Conservation (phyloP, 2,329 filamentous ascomycete species). For the Aspergillus bombycis region DNA sequence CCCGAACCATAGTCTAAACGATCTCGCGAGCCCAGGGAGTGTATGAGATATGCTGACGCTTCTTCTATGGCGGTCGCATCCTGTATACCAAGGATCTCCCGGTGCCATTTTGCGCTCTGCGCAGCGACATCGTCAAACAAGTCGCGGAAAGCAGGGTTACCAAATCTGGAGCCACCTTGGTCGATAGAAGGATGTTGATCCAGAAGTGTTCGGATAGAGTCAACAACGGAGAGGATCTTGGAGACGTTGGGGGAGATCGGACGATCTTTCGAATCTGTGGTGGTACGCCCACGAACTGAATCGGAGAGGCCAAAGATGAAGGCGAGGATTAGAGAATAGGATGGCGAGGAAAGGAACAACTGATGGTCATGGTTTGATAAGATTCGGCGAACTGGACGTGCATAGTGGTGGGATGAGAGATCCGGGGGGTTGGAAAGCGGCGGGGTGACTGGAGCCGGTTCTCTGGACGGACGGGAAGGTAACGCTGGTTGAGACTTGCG, state of each 20-base stretch:
- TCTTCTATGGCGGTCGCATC: conserved; percentile 64
- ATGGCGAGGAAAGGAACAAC: conserved; percentile 75
- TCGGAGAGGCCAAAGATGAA: conserved; percentile 90
- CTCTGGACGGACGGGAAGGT: conserved; percentile 32
- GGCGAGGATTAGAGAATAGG: conserved; percentile 74
- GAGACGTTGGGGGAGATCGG: conserved; percentile 61
- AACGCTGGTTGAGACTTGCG: conserved; percentile 33
- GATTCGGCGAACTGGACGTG: conserved; percentile 74
- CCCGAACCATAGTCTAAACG: conserved; percentile 97
- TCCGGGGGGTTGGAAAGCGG: conserved; percentile 69
- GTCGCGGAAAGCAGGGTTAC: conserved; percentile 85
- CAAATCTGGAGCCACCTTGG: conserved; percentile 86
- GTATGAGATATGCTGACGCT: conserved; percentile 74
- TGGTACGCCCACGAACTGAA: conserved; percentile 62
- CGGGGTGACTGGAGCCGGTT: conserved; percentile 75
- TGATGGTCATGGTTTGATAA: conserved; percentile 79
- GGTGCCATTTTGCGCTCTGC: conserved; percentile 47
- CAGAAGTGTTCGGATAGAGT: conserved; percentile 69
- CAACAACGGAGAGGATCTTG: conserved; percentile 70
- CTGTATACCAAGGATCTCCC: conserved; percentile 41
- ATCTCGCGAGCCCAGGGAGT: conserved; percentile 82
- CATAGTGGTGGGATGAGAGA: conserved; percentile 63
- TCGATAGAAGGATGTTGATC: conserved; percentile 76
- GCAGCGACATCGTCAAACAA: conserved; percentile 64
- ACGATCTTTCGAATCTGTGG: conserved; percentile 30